A percentile compares a stretch with the other conserved stretches of the same genome.
Evolutionary conservation across 2,329 filamentous ascomycete genomes (phyloP).

Genomic region (Xylaria sp.): DNA sequence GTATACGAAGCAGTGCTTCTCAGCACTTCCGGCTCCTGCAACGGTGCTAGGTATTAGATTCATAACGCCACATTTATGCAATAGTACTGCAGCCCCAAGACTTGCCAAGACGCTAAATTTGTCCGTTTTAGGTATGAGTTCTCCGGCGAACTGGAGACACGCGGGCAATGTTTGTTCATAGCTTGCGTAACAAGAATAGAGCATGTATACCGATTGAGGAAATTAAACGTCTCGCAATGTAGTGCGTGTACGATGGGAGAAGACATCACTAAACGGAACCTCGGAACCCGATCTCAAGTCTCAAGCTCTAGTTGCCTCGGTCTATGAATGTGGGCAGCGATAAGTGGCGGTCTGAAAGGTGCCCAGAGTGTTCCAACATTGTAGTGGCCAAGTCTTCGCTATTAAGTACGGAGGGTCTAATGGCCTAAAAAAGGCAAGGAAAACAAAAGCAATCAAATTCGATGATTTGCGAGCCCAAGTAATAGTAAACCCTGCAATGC

Average conservation of each 20-base stretch:
- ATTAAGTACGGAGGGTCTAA: no score
- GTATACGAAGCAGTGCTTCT: neutral
- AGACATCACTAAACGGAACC: neutral
- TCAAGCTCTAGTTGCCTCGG: neutral
- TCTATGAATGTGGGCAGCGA: neutral
- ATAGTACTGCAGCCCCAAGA: constrained; percentile 4
- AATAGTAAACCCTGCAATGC: no score
- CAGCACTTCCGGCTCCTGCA: neutral
- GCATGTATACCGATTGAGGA: neutral
- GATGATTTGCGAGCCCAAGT: no score
- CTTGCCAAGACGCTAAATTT: constrained; percentile 4
- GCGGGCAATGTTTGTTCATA: neutral
- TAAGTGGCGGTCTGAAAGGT: neutral
- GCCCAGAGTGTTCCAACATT: neutral
- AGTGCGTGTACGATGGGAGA: neutral
- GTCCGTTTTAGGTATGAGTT: constrained; percentile 5
- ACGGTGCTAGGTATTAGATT: neutral
- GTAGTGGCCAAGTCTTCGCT: no score
- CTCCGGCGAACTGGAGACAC: constrained; percentile 5
- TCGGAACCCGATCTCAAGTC: no score
- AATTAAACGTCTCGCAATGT: neutral
- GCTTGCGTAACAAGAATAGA: neutral
- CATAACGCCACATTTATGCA: constrained; percentile 19
- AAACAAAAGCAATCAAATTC: no score
- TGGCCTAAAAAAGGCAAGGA: no score